Evolutionary conservation across 805 yeast species (phyloP).

Genomic region (Phaffomyces antillensis): DNA sequence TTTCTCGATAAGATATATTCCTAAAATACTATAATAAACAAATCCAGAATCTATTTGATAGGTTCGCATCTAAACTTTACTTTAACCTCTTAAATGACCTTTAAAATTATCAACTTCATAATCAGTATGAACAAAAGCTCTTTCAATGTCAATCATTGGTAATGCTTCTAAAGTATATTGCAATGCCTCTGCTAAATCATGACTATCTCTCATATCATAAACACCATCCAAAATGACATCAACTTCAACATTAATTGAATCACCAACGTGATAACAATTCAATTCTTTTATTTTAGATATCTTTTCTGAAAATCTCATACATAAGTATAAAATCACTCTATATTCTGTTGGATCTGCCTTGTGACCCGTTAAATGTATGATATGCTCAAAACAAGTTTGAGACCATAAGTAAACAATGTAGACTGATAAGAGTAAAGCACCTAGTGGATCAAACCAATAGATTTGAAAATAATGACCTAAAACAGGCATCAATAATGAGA

Average conservation of each 20-base stretch:
- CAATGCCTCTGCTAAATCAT: constrained; percentile 74
- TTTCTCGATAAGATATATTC: no score
- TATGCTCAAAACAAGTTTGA: constrained; percentile 59
- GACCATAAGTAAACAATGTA: constrained; percentile 64
- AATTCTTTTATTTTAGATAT: constrained; percentile 58
- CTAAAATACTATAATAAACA: no score
- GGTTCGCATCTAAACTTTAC: background rate
- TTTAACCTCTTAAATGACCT: constrained; percentile 26
- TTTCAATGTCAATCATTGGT: constrained; percentile 67
- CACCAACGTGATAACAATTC: constrained; percentile 75
- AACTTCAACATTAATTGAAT: constrained; percentile 66
- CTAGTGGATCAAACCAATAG: constrained; percentile 74
- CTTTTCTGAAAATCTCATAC: constrained; percentile 60
- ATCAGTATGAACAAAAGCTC: constrained; percentile 79
- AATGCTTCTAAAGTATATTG: constrained; percentile 76
- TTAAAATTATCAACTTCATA: constrained; percentile 35
- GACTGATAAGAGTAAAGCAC: constrained; percentile 56
- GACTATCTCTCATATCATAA: constrained; percentile 56
- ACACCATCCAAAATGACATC: constrained; percentile 54
- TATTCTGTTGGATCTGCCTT: constrained; percentile 56
- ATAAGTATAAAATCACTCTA: constrained; percentile 59
- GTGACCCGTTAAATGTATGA: constrained; percentile 69
- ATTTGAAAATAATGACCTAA: constrained; percentile 42
- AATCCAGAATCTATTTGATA: background rate
- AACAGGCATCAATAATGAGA: constrained; percentile 65